These are phyloP conservation scores for Fusarium buxicola DNA, from an alignment of 2,329 filamentous ascomycete species.

Conservation along the genomic window DNA sequence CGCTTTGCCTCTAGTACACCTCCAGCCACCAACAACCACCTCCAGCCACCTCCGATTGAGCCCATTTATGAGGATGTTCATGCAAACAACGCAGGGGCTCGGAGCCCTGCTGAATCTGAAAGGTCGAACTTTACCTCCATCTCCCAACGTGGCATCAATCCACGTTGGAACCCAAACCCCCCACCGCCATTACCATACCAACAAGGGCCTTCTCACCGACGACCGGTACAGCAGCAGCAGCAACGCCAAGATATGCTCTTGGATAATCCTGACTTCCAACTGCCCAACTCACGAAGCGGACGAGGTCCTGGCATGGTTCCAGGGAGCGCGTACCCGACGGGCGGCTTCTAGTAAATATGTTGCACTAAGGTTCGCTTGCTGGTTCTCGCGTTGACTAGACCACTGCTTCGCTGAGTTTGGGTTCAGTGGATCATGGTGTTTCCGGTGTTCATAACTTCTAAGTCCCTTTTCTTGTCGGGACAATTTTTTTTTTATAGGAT, in stretches of 20 bases:
- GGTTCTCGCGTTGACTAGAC: not conserved
- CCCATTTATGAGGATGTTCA: constrained; percentile 72
- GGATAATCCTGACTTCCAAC: constrained; percentile 87
- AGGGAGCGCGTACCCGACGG: constrained; percentile 63
- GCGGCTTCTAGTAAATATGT: constrained; percentile 43
- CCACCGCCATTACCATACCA: constrained; percentile 57
- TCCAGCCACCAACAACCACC: constrained; percentile 43
- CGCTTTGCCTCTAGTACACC: constrained; percentile 73
- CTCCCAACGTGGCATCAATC: constrained; percentile 88
- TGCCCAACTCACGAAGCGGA: constrained; percentile 63
- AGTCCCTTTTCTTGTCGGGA: constrained; percentile 11
- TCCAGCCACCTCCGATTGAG: constrained; percentile 50
- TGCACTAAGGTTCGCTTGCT: constrained; percentile 8
- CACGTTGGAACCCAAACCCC: constrained; percentile 78
- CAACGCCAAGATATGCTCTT: constrained; percentile 79
- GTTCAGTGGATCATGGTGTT: constrained; percentile 11
- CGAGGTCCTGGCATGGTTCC: constrained; percentile 61
- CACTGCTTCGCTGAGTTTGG: constrained; percentile 6
- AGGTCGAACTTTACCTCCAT: constrained; percentile 90
- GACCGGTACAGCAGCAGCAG: constrained; percentile 65
- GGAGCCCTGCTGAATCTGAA: constrained; percentile 83
- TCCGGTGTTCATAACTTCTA: constrained; percentile 10
- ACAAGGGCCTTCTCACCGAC: constrained; percentile 56
- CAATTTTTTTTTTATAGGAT: constrained; percentile 14
- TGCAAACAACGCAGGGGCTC: constrained; percentile 61